phyloP scores from a whole-genome alignment of 2,329 filamentous ascomycete genomes.

The Grosmannia serpens region DNA sequence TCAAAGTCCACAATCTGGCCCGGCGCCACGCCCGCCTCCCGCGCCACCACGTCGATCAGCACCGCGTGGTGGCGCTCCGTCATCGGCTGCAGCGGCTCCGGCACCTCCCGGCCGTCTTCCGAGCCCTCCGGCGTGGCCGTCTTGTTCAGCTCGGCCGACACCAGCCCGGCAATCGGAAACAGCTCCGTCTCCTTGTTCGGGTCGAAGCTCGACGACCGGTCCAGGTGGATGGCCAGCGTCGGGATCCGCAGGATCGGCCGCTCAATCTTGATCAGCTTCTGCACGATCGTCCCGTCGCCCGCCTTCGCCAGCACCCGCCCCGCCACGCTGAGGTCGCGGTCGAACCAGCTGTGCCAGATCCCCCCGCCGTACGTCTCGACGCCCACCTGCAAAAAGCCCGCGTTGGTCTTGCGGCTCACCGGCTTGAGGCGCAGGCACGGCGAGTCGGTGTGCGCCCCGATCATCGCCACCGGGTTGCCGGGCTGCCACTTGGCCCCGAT shows the following conservation, averaged over 20 bases:
- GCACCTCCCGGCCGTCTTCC: slow-evolving; percentile 26
- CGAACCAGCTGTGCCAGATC: slow-evolving; percentile 98
- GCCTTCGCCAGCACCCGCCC: slow-evolving; percentile 69
- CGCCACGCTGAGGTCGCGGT: slow-evolving; percentile 83
- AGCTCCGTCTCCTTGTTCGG: slow-evolving; percentile 97
- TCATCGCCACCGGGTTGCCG: slow-evolving; percentile 82
- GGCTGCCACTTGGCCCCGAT: slow-evolving; percentile 85
- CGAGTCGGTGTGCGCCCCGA: slow-evolving; percentile 94
- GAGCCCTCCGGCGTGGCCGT: slow-evolving; percentile 16
- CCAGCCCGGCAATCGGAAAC: slow-evolving; percentile 83
- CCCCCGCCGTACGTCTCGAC: slow-evolving; percentile 96
- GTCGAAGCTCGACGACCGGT: slow-evolving; percentile 73
- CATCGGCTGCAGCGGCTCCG: slow-evolving; percentile 61
- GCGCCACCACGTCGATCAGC: slow-evolving; percentile 73
- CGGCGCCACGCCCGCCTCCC: slow-evolving; percentile 59
- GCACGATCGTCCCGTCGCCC: slow-evolving; percentile 61
- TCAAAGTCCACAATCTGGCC: slow-evolving; percentile 84
- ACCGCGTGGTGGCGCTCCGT: slow-evolving; percentile 80
- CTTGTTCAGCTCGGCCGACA: slow-evolving; percentile 75
- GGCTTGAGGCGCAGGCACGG: slow-evolving; percentile 88
- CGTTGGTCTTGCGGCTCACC: slow-evolving; percentile 75
- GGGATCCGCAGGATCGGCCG: slow-evolving; percentile 85
- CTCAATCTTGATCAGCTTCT: slow-evolving; percentile 82
- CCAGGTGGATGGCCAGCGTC: slow-evolving; percentile 86
- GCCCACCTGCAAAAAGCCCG: slow-evolving; percentile 86